These are phyloP conservation scores for Skeletonema marinoi DNA, from an alignment of 108 stramenopile species.

Conservation along the genomic window DNA sequence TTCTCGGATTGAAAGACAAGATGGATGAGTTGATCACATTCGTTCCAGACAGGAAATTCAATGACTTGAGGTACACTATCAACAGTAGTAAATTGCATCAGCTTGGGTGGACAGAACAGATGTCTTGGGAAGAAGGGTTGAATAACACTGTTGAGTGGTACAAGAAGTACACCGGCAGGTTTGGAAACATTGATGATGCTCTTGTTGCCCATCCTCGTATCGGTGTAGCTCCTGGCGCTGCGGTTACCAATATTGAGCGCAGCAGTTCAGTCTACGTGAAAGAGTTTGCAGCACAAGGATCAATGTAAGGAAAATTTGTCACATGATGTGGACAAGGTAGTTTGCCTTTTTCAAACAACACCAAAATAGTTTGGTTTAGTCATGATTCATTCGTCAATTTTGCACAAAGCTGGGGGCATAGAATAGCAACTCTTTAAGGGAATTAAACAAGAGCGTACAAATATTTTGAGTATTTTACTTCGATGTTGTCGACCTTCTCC, in stretches of 20 bases:
- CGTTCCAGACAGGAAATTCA: conserved; percentile 97
- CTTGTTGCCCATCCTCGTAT: conserved; percentile 97
- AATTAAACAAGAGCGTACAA: neutral
- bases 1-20: conserved; percentile 72
- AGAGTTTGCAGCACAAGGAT: neutral
- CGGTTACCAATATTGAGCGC: conserved; percentile 21
- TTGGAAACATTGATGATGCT: conserved; percentile 96
- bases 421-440: neutral
- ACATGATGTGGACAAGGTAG: neutral
- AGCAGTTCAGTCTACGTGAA: neutral
- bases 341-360: neutral
- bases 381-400: neutral
- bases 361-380: no score
- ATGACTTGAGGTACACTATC: conserved; percentile 99
- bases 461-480: neutral
- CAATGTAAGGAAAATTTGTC: neutral
- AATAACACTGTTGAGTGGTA: conserved; percentile 96
- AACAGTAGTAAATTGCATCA: conserved; percentile 84
- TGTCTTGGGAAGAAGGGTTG: conserved; percentile 96
- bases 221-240: conserved; percentile 44
- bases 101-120: conserved; percentile 94
- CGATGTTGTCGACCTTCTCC: neutral
- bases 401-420: conserved; percentile 4
- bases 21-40: conserved; percentile 81
- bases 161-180: conserved; percentile 81